phyloP scores from a whole-genome alignment of 2,329 filamentous ascomycete species.

The Fusarium brachygibbosum region DNA sequence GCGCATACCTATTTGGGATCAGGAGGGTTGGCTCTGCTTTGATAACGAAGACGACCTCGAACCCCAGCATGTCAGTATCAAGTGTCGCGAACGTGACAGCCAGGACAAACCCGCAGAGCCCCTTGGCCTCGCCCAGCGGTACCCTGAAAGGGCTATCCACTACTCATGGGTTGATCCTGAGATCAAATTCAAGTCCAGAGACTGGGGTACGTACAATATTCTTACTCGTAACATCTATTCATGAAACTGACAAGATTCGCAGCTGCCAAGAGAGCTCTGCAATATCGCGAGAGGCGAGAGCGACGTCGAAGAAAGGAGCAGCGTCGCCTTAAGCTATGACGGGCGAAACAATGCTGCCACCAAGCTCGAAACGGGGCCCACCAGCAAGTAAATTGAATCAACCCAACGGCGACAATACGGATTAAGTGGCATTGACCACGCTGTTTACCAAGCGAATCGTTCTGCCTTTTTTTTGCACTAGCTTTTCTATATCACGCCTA shows the following conservation, averaged over 20 bases:
- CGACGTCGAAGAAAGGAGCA: slow-evolving; percentile 57
- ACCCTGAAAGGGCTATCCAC: slow-evolving; percentile 61
- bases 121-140: slow-evolving; percentile 58
- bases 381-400: slow-evolving; percentile 2
- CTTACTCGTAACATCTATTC: neutral
- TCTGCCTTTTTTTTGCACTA: slow-evolving; percentile 10
- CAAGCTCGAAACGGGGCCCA: slow-evolving; percentile 4
- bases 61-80: slow-evolving; percentile 56
- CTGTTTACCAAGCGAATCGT: slow-evolving; percentile 26
- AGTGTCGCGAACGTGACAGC: slow-evolving; percentile 56
- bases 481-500: slow-evolving; percentile 22
- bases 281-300: slow-evolving; percentile 56
- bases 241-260: slow-evolving; percentile 36
- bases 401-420: slow-evolving; percentile 5
- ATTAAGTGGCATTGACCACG: slow-evolving; percentile 23
- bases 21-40: slow-evolving; percentile 58
- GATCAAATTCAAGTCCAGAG: slow-evolving; percentile 55
- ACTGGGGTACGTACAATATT: slow-evolving; percentile 57
- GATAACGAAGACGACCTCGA: slow-evolving; percentile 57
- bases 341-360: slow-evolving; percentile 22
- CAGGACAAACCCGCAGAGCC: slow-evolving; percentile 56
- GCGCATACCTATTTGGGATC: slow-evolving; percentile 57
- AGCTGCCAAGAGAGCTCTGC: slow-evolving; percentile 55
- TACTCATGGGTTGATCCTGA: slow-evolving; percentile 61
- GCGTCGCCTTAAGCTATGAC: slow-evolving; percentile 54